Conservation (phyloP, 208 protist species). For the Phytomonas francai region DNA sequence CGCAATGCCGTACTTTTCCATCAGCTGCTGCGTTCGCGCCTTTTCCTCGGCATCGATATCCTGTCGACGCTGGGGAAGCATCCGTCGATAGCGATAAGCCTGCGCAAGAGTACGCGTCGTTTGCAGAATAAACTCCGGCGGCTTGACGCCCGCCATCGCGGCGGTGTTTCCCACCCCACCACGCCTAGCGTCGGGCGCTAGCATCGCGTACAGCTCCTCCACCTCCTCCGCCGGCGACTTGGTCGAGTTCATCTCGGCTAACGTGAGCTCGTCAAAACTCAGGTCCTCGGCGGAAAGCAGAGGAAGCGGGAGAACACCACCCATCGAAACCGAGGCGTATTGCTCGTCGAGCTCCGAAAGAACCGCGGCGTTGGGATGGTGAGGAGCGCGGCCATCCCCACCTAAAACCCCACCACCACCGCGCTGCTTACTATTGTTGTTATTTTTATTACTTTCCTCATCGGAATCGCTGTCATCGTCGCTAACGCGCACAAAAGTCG, state of each 20-base stretch:
- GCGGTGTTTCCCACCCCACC: background rate
- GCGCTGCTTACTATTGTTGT: too few species aligned
- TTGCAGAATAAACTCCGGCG: constrained; percentile 21
- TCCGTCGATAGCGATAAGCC: constrained; percentile 25
- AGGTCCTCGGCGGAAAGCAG: constrained; percentile 63
- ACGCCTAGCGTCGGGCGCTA: constrained; percentile 11
- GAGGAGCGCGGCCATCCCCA: background rate
- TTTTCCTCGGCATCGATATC: constrained; percentile 18
- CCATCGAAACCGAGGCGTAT: constrained; percentile 20
- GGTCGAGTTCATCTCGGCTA: background rate
- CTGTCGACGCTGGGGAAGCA: constrained; percentile 17
- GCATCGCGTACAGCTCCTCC: constrained; percentile 15
- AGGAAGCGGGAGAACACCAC: constrained; percentile 12
- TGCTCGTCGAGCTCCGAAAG: constrained; percentile 17
- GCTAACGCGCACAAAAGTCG: background rate
- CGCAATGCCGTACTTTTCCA: constrained; percentile 25
- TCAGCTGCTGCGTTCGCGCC: constrained; percentile 16
- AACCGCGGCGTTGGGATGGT: constrained; percentile 10
- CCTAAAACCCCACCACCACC: too few species aligned
- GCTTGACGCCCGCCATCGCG: constrained; percentile 1
- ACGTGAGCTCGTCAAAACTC: constrained; percentile 31
- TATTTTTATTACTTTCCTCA: too few species aligned
- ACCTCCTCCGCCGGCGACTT: constrained; percentile 2
- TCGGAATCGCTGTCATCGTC: too few species aligned
- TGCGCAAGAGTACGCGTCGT: constrained; percentile 16